Conservation (phyloP, 225 moss, liverwort and hornwort species). For the Anthoceros angustus region DNA sequence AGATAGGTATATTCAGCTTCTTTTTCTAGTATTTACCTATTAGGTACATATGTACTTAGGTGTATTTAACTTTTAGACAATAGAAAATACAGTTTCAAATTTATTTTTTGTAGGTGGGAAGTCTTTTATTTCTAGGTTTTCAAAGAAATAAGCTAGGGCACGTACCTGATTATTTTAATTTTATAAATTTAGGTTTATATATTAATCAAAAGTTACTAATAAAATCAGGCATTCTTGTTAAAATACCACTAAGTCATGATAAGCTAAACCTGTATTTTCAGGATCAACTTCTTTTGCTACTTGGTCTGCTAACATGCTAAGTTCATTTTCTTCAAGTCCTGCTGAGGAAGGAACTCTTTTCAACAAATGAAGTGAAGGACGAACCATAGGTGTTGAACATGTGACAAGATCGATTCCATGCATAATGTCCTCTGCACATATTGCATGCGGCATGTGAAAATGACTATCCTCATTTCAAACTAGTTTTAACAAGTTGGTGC, state of each 20-base stretch:
- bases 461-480: neutral
- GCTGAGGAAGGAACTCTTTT: conserved; percentile 42
- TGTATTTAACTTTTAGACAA: too few relatives aligned
- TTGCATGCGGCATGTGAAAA: neutral
- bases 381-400: conserved; percentile 42
- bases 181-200: neutral
- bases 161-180: neutral
- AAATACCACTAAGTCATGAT: conserved; percentile 66
- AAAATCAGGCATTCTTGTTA: conserved; percentile 81
- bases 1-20: too few relatives aligned
- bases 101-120: too few relatives aligned
- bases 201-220: conserved; percentile 46
- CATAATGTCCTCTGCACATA: conserved; percentile 44
- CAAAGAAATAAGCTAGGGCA: too few relatives aligned
- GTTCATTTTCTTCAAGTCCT: conserved; percentile 47
- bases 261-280: conserved; percentile 38
- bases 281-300: conserved; percentile 54
- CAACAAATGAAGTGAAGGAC: conserved; percentile 30
- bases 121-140: too few relatives aligned
- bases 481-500: too few relatives aligned
- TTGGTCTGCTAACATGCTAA: conserved; percentile 37
- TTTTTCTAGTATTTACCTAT: too few relatives aligned
- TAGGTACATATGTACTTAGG: too few relatives aligned
- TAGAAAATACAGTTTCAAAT: too few relatives aligned
- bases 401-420: conserved; percentile 64